Percentiles rank a stretch among this genome's conserved stretches.
Evolutionary conservation across 2,329 filamentous ascomycete species (phyloP).

Genomic region (Monilinia fructigena): DNA sequence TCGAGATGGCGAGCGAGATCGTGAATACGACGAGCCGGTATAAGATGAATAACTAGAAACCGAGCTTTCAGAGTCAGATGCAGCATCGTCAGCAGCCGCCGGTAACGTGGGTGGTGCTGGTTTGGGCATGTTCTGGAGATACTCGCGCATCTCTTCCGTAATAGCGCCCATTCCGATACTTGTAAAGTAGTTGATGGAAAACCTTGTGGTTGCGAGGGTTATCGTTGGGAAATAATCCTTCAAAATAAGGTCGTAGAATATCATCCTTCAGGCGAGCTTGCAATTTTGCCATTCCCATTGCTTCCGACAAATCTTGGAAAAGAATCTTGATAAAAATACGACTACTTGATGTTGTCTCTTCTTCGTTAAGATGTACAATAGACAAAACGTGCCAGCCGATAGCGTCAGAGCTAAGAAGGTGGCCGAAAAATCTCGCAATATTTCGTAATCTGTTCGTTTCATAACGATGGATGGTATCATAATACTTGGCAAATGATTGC

Average conservation of each 20-base stretch:
- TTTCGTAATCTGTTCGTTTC: constrained; percentile 95
- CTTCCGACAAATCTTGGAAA: constrained; percentile 87
- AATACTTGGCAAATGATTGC: constrained; percentile 85
- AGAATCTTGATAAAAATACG: constrained; percentile 99
- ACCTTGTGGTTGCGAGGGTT: constrained; percentile 86
- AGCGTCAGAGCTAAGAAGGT: constrained; percentile 82
- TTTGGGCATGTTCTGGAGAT: constrained; percentile 85
- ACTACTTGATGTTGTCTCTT: constrained; percentile 93
- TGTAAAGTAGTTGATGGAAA: constrained; percentile 99
- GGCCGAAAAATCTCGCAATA: constrained; percentile 91
- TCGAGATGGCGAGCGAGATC: constrained; percentile 33
- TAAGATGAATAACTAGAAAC: constrained; percentile 79
- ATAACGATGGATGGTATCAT: constrained; percentile 95
- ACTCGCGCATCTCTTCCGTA: constrained; percentile 92
- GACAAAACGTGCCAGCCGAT: constrained; percentile 90
- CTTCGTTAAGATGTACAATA: constrained; percentile 86
- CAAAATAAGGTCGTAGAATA: constrained; percentile 71
- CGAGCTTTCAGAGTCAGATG: constrained; percentile 63
- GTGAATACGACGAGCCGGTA: constrained; percentile 59
- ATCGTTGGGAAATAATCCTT: constrained; percentile 86
- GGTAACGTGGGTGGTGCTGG: constrained; percentile 70
- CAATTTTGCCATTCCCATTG: constrained; percentile 78
- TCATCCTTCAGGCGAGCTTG: constrained; percentile 76
- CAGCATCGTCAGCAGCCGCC: constrained; percentile 50
- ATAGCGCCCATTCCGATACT: constrained; percentile 93